A percentile compares a stretch with the other conserved stretches of the same genome.
These are phyloP conservation scores for Moringa oleifera DNA, from an alignment of 345 rosid genomes.

Conservation along the genomic window DNA sequence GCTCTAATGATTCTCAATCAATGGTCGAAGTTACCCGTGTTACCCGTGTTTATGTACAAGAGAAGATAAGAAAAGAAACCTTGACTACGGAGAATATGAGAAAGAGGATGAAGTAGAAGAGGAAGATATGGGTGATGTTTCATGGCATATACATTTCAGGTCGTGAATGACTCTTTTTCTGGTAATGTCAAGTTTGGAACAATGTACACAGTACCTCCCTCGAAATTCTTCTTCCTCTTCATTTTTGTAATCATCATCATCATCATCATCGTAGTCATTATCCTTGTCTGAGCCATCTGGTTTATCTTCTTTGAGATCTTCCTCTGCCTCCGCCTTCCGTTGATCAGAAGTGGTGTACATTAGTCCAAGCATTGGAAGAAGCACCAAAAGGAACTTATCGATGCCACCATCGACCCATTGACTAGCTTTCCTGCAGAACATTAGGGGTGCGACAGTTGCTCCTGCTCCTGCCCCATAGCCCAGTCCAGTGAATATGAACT, in stretches of 20 bases:
- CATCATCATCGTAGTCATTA: constrained; percentile 9
- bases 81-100: constrained; percentile 22
- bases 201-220: constrained; percentile 53
- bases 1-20: constrained; percentile 5
- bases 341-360: constrained; percentile 26
- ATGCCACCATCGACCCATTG: constrained; percentile 24
- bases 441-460: constrained; percentile 27
- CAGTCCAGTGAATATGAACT: constrained; percentile 34
- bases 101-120: constrained; percentile 30
- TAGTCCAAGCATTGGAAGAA: constrained; percentile 44
- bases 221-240: not conserved
- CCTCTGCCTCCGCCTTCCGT: constrained; percentile 28
- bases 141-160: constrained; percentile 39
- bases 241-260: no score
- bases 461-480: constrained; percentile 59
- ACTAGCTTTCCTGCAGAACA: constrained; percentile 27
- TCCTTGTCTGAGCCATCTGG: constrained; percentile 11
- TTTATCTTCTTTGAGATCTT: constrained; percentile 15
- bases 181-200: constrained; percentile 49
- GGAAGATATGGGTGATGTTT: constrained; percentile 34
- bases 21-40: constrained; percentile 12
- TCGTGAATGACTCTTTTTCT: constrained; percentile 43
- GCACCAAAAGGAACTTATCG: constrained; percentile 31
- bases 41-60: constrained; percentile 24
- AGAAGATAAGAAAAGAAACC: constrained; percentile 5